Evolutionary conservation across 2,329 filamentous ascomycete species (phyloP).

Genomic region (Fusarium virguliforme): DNA sequence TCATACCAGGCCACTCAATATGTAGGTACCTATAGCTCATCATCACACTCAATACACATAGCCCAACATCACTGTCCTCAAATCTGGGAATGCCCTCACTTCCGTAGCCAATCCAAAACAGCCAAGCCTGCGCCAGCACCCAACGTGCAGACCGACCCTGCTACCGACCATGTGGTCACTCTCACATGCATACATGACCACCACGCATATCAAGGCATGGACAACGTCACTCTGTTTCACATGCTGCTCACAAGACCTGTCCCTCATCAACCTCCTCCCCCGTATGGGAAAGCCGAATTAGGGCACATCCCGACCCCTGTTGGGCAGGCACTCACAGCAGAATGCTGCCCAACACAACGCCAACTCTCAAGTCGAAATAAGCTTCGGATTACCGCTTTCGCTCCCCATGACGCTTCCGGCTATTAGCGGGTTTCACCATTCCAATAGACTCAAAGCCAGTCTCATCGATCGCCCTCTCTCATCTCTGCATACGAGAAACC

Average conservation of each 20-base stretch:
- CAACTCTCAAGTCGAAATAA: background rate
- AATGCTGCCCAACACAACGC: background rate
- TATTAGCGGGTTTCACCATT: slow-evolving; percentile 12
- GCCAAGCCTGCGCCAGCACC: background rate
- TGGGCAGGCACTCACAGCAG: background rate
- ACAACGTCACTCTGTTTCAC: background rate
- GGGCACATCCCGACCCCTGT: background rate
- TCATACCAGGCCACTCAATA: too few species aligned
- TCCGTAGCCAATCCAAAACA: background rate
- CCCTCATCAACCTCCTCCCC: background rate
- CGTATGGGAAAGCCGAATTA: background rate
- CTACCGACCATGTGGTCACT: background rate
- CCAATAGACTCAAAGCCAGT: background rate
- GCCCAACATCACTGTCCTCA: background rate
- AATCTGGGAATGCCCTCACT: slow-evolving; percentile 8
- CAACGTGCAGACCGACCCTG: slow-evolving; percentile 1
- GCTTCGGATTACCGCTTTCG: background rate
- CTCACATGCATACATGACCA: background rate
- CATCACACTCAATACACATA: background rate
- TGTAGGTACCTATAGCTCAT: background rate
- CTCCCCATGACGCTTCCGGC: background rate
- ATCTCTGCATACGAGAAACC: background rate
- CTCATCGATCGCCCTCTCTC: background rate
- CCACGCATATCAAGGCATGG: background rate
- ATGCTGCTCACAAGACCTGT: background rate